Conservation (phyloP, 192 early-diverging fungal genomes). For the Diversispora epigaea region DNA sequence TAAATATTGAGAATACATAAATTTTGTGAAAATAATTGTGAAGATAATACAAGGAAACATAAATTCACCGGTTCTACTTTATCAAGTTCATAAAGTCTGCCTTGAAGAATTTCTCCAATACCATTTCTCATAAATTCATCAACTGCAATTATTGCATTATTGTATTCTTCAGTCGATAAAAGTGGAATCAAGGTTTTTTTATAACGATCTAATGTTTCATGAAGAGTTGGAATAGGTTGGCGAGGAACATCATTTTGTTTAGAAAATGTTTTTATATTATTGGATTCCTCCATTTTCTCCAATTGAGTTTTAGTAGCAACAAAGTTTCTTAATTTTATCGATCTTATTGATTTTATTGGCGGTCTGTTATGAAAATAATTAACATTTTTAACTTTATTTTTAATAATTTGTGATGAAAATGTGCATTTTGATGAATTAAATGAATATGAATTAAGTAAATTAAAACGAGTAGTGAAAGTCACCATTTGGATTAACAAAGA, state of each 20-base stretch:
- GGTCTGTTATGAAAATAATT: too few species aligned
- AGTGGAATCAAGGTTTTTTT: constrained; percentile 71
- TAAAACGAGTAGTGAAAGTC: too few species aligned
- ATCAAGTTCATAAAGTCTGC: constrained; percentile 69
- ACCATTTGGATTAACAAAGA: too few species aligned
- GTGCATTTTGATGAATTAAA: too few species aligned
- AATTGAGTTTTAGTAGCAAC: too few species aligned
- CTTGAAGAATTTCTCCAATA: constrained; percentile 74
- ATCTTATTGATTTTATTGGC: too few species aligned
- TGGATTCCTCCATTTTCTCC: background rate
- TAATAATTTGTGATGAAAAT: too few species aligned
- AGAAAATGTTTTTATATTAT: constrained; percentile 52
- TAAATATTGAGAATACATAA: constrained; percentile 12
- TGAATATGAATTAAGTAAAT: too few species aligned
- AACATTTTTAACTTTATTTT: too few species aligned
- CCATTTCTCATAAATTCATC: constrained; percentile 68
- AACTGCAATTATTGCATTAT: constrained; percentile 62
- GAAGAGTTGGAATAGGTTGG: constrained; percentile 81
- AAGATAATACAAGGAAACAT: background rate
- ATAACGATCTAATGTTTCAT: constrained; percentile 77
- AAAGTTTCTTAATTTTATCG: too few species aligned
- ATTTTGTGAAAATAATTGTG: background rate
- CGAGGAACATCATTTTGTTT: constrained; percentile 73
- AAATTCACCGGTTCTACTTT: constrained; percentile 50
- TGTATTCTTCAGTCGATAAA: constrained; percentile 58